These are phyloP conservation scores for Waltiozyma sp. DNA, from an alignment of 1,139 yeast genomes.

Conservation along the genomic window DNA sequence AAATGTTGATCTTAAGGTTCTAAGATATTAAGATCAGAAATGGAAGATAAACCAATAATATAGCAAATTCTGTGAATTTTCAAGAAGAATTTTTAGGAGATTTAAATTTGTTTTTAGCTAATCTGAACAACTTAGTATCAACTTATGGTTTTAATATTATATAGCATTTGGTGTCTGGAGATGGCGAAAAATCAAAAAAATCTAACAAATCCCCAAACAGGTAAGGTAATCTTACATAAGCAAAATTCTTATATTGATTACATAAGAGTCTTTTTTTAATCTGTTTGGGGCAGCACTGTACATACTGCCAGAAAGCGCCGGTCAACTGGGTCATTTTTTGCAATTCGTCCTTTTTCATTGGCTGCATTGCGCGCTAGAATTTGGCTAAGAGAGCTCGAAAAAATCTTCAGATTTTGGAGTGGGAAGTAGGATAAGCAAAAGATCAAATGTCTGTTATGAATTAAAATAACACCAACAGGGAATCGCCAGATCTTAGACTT, in stretches of 20 bases:
- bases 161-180: not conserved
- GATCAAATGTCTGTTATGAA: too few species aligned
- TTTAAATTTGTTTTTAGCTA: too few species aligned
- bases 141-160: too few species aligned
- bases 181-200: not conserved
- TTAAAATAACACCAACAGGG: not conserved
- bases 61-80: too few species aligned
- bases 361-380: slow-evolving; percentile 8
- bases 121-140: too few species aligned
- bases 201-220: not conserved
- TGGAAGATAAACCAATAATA: too few species aligned
- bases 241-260: not conserved
- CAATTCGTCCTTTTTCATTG: slow-evolving; percentile 19
- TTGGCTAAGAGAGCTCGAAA: not conserved
- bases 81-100: too few species aligned
- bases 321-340: slow-evolving; percentile 4
- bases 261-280: not conserved
- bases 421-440: not conserved
- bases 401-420: not conserved
- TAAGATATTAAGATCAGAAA: too few species aligned
- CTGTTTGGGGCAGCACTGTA: too few species aligned
- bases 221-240: not conserved
- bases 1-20: too few species aligned
- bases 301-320: not conserved
- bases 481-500: not conserved